These are phyloP conservation scores for Rutstroemia sp. DNA, from an alignment of 2,329 filamentous ascomycete genomes.

Conservation along the genomic window DNA sequence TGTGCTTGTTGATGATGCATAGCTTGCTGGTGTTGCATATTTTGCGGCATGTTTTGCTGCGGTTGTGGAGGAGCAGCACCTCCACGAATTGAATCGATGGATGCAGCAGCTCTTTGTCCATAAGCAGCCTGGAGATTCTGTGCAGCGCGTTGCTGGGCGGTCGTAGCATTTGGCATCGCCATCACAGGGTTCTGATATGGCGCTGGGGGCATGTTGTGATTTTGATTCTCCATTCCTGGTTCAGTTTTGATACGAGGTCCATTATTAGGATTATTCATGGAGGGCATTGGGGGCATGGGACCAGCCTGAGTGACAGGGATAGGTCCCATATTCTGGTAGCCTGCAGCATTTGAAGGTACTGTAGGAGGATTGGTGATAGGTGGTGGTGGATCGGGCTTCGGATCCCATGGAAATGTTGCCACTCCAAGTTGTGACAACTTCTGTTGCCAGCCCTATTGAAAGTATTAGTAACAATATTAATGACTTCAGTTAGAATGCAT, in stretches of 20 bases:
- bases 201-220: slow-evolving; percentile 9
- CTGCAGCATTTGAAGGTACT: slow-evolving; percentile 27
- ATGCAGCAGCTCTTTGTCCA: slow-evolving; percentile 56
- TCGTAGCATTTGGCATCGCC: slow-evolving; percentile 25
- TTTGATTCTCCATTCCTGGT: slow-evolving; percentile 30
- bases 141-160: slow-evolving; percentile 48
- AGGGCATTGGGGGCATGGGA: slow-evolving; percentile 14
- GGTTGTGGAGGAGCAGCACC: slow-evolving; percentile 21
- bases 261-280: slow-evolving; percentile 17
- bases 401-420: slow-evolving; percentile 92
- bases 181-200: slow-evolving; percentile 23
- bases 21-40: slow-evolving; percentile 24
- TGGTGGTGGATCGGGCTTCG: slow-evolving; percentile 59
- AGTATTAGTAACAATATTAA: neutral
- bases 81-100: slow-evolving; percentile 53
- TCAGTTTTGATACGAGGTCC: slow-evolving; percentile 36
- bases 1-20: slow-evolving; percentile 28
- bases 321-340: slow-evolving; percentile 24
- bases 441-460: slow-evolving; percentile 77
- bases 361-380: slow-evolving; percentile 31
- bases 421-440: slow-evolving; percentile 81
- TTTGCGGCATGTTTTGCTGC: slow-evolving; percentile 22
- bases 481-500: too few species aligned
- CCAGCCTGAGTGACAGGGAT: slow-evolving; percentile 13
- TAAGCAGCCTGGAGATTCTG: slow-evolving; percentile 52